Conservation (phyloP, 73 alveolate genomes). For the Stentor roeselii region DNA sequence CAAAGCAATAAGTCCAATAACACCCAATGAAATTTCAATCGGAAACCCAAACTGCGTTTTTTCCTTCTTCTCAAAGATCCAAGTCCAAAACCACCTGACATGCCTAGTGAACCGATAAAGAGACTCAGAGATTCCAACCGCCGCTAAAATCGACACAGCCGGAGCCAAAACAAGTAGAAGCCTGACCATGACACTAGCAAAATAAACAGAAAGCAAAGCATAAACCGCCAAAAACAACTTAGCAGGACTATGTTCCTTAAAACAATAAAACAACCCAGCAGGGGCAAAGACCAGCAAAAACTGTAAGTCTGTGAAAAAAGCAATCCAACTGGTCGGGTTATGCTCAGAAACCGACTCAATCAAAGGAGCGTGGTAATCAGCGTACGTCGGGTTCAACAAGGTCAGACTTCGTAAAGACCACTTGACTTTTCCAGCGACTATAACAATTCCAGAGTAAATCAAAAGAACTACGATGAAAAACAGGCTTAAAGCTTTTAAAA, state of each 20-base stretch:
- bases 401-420: conserved; percentile 84
- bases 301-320: conserved; percentile 85
- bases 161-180: conserved; percentile 68
- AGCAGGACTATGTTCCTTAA: conserved; percentile 74
- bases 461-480: conserved; percentile 55
- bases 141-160: conserved; percentile 59
- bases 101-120: conserved; percentile 14
- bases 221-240: conserved; percentile 50
- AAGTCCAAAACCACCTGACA: neutral
- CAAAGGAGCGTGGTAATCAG: conserved; percentile 80
- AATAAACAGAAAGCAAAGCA: conserved; percentile 52
- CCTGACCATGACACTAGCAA: conserved; percentile 68
- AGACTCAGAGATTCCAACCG: conserved; percentile 43
- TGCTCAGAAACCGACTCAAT: conserved; percentile 92
- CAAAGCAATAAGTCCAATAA: conserved; percentile 58
- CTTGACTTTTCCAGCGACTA: conserved; percentile 71
- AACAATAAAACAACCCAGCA: conserved; percentile 79
- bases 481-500: conserved; percentile 54
- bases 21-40: conserved; percentile 41
- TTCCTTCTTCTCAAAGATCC: neutral
- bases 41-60: neutral
- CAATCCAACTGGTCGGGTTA: conserved; percentile 91
- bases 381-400: conserved; percentile 86
- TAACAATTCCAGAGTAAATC: conserved; percentile 50
- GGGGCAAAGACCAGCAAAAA: conserved; percentile 77